phyloP scores from a whole-genome alignment of 1,139 yeast genomes.

The Hanseniaspora sp. region DNA sequence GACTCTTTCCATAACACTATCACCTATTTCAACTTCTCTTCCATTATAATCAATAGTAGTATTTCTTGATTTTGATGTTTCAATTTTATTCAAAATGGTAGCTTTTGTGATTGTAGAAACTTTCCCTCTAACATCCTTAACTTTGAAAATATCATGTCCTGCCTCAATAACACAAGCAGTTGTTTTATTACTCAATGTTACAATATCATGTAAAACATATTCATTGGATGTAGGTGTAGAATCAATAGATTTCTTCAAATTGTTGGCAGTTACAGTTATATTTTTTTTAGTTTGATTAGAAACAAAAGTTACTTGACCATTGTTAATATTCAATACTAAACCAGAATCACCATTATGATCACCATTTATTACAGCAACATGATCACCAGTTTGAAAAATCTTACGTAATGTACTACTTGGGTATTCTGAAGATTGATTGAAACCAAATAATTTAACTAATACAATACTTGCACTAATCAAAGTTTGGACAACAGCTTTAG shows the following conservation, averaged over 20 bases:
- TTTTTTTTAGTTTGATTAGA: slow-evolving; percentile 84
- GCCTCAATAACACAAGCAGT: slow-evolving; percentile 87
- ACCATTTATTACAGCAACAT: slow-evolving; percentile 85
- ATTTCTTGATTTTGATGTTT: slow-evolving; percentile 52
- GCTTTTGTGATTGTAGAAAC: slow-evolving; percentile 61
- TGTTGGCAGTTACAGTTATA: slow-evolving; percentile 84
- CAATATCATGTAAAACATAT: slow-evolving; percentile 80
- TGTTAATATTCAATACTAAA: slow-evolving; percentile 69
- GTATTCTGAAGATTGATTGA: slow-evolving; percentile 45
- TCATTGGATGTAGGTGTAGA: slow-evolving; percentile 57
- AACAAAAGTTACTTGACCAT: slow-evolving; percentile 77
- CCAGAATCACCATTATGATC: slow-evolving; percentile 91
- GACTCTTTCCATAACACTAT: slow-evolving; percentile 68
- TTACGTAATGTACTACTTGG: slow-evolving; percentile 77
- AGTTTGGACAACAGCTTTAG: slow-evolving; percentile 66
- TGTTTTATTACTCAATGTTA: slow-evolving; percentile 71
- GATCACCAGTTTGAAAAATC: slow-evolving; percentile 84
- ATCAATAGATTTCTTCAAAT: slow-evolving; percentile 67
- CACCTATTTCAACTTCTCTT: slow-evolving; percentile 75
- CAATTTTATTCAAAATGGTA: slow-evolving; percentile 66
- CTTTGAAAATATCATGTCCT: slow-evolving; percentile 72
- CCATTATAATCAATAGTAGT: slow-evolving; percentile 85
- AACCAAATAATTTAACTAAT: slow-evolving; percentile 39
- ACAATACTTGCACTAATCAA: slow-evolving; percentile 36
- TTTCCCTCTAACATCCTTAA: slow-evolving; percentile 78